Evolutionary conservation across 1,284 basidiomycete genomes (phyloP).

Genomic region (Sutorius eximius): DNA sequence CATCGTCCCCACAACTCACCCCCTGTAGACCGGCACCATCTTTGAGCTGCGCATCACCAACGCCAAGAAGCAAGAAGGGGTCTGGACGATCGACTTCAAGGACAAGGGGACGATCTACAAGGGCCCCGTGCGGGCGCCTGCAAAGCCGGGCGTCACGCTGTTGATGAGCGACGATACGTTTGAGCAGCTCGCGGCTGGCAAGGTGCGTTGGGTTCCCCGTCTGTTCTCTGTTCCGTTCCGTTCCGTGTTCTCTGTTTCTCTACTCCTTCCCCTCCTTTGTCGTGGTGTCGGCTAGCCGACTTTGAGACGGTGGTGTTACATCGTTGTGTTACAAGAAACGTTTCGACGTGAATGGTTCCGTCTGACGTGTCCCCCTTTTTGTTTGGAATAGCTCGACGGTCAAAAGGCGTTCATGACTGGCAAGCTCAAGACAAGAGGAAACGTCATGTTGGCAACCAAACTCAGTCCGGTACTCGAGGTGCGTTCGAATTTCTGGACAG

Average conservation of each 20-base stretch:
- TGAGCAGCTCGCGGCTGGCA: conserved; percentile 64
- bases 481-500: conserved; percentile 16
- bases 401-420: conserved; percentile 96
- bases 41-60: conserved; percentile 90
- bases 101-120: conserved; percentile 81
- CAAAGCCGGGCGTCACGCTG: conserved; percentile 77
- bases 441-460: conserved; percentile 89
- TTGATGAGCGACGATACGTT: conserved; percentile 74
- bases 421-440: conserved; percentile 82
- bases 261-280: not conserved
- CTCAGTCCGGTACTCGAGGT: conserved; percentile 82
- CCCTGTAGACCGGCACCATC: conserved; percentile 81
- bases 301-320: not conserved
- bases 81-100: conserved; percentile 97
- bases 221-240: too few relatives aligned
- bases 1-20: not conserved
- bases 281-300: not conserved
- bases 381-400: conserved; percentile 60
- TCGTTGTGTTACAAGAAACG: too few relatives aligned
- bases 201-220: conserved; percentile 42
- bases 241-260: too few relatives aligned
- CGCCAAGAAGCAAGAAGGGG: conserved; percentile 69
- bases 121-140: conserved; percentile 70
- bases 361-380: not conserved
- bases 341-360: not conserved